phyloP scores from a whole-genome alignment of 768 basidiomycete genomes.

The Xerocomus brunneocitrinus region DNA sequence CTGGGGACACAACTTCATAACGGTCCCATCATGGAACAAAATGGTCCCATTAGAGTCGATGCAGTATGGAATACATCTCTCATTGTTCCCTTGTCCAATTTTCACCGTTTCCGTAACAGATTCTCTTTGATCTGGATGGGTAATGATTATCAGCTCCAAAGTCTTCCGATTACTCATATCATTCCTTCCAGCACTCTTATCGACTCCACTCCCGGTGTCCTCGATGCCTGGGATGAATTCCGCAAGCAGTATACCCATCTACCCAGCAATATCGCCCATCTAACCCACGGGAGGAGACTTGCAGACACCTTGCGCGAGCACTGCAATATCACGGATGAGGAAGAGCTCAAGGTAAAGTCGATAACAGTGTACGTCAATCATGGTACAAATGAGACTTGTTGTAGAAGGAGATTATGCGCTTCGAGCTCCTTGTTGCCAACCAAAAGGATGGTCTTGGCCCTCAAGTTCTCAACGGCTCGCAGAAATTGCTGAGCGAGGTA shows the following conservation, averaged over 20 bases:
- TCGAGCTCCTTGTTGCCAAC: slow-evolving; percentile 70
- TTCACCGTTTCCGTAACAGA: slow-evolving; percentile 32
- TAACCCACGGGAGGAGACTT: slow-evolving; percentile 73
- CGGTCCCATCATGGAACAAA: slow-evolving; percentile 9
- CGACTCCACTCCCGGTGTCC: slow-evolving; percentile 83
- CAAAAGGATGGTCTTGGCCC: slow-evolving; percentile 42
- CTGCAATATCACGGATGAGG: slow-evolving; percentile 58
- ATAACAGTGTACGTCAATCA: neutral
- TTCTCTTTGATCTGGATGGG: slow-evolving; percentile 73
- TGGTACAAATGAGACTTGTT: neutral
- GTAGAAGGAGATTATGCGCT: slow-evolving; percentile 67
- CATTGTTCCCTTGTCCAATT: neutral
- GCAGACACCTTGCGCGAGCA: slow-evolving; percentile 69
- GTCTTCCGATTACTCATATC: slow-evolving; percentile 4
- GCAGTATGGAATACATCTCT: slow-evolving; percentile 39
- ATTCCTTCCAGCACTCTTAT: slow-evolving; percentile 52
- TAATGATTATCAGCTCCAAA: slow-evolving; percentile 24
- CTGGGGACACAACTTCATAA: neutral
- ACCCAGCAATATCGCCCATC: slow-evolving; percentile 51
- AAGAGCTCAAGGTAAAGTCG: slow-evolving; percentile 48
- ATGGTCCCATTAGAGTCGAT: slow-evolving; percentile 39
- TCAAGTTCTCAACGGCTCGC: slow-evolving; percentile 62
- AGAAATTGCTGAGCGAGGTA: slow-evolving; percentile 53
- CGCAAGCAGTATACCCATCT: slow-evolving; percentile 49
- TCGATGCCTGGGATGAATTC: slow-evolving; percentile 72